A percentile compares a stretch with the other conserved stretches of the same genome.
Conservation (phyloP, 257 asterid species). For the Nicotiana obtusifolia region DNA sequence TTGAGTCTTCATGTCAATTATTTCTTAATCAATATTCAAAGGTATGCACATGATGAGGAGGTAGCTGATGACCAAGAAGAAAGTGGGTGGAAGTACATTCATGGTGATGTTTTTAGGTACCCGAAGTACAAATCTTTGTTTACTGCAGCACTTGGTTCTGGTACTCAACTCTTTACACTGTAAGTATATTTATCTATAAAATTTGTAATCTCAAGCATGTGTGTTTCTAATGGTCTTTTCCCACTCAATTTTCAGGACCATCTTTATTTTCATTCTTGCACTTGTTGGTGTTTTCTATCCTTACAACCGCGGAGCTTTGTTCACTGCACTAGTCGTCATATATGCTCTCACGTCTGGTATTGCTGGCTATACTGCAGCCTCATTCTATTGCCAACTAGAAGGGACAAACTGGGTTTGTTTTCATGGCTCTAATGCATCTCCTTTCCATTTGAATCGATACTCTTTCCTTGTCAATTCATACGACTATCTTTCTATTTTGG, state of each 20-base stretch:
- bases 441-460: background rate
- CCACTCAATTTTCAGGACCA: conserved; percentile 23
- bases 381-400: conserved; percentile 50
- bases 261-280: conserved; percentile 35
- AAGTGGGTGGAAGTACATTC: conserved; percentile 59
- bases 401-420: conserved; percentile 49
- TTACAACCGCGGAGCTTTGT: conserved; percentile 49
- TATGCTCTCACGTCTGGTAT: conserved; percentile 50
- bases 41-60: conserved; percentile 55
- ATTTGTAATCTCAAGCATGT: background rate
- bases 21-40: conserved; percentile 5
- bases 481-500: background rate
- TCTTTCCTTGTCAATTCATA: background rate
- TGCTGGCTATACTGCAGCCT: conserved; percentile 44
- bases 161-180: conserved; percentile 49
- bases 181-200: conserved; percentile 22
- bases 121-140: conserved; percentile 45
- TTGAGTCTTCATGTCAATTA: background rate
- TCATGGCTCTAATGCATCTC: background rate
- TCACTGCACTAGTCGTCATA: conserved; percentile 40
- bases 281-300: conserved; percentile 52
- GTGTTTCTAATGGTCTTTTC: background rate
- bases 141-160: conserved; percentile 51
- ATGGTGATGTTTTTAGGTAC: conserved; percentile 57
- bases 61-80: conserved; percentile 57